phyloP scores from a whole-genome alignment of 2,329 filamentous ascomycete species.

The Ilyonectria destructans region DNA sequence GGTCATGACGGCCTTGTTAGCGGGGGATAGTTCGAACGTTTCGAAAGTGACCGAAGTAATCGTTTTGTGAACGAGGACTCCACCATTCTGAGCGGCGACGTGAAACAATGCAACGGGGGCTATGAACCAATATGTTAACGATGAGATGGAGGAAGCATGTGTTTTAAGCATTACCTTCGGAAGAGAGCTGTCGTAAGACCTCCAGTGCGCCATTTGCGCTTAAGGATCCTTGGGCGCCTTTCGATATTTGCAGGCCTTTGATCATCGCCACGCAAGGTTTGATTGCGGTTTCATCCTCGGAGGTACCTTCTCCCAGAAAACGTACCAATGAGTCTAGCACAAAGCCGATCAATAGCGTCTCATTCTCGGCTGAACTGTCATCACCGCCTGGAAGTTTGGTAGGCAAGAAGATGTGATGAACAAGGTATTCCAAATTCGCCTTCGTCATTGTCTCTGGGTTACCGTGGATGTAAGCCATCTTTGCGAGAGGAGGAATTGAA shows the following conservation, averaged over 20 bases:
- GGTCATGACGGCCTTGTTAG: constrained; percentile 23
- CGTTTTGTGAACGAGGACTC: constrained; percentile 27
- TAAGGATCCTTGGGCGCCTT: constrained; percentile 14
- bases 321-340: constrained; percentile 18
- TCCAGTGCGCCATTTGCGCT: constrained; percentile 10
- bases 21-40: constrained; percentile 37
- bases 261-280: constrained; percentile 32
- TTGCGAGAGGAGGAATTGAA: no score
- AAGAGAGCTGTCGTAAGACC: constrained; percentile 12
- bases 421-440: constrained; percentile 28
- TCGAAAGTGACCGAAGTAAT: constrained; percentile 27
- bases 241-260: constrained; percentile 19
- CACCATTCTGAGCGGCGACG: constrained; percentile 37
- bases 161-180: constrained; percentile 11
- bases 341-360: constrained; percentile 20
- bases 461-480: no score
- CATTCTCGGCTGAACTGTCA: constrained; percentile 20
- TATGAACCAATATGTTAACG: neutral
- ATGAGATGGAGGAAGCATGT: no score
- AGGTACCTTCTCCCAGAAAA: constrained; percentile 13
- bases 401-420: constrained; percentile 53
- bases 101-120: constrained; percentile 23
- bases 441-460: neutral
- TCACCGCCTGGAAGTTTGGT: constrained; percentile 47
- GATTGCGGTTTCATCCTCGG: neutral